Percentiles rank a stretch among this genome's conserved stretches.
phyloP scores from a whole-genome alignment of 495 filamentous ascomycete genomes.

The Hapsidospora chrysogenum region DNA sequence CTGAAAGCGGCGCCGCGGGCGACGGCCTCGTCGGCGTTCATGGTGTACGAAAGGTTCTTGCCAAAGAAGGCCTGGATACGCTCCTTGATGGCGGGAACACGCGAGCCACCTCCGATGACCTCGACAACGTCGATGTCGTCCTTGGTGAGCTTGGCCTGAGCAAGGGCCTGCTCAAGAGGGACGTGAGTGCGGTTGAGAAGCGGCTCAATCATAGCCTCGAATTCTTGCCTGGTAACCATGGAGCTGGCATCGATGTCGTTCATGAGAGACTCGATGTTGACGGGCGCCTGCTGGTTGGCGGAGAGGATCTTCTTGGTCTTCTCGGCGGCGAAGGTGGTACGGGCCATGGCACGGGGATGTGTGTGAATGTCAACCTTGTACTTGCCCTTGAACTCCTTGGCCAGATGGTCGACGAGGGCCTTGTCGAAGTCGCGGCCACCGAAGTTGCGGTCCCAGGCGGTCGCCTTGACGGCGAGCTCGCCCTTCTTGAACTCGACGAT shows the following conservation, averaged over 20 bases:
- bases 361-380: conserved; percentile 80
- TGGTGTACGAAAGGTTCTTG: conserved; percentile 85
- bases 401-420: conserved; percentile 85
- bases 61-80: conserved; percentile 78
- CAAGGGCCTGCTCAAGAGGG: conserved; percentile 78
- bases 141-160: conserved; percentile 71
- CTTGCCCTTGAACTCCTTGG: conserved; percentile 84
- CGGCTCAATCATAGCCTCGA: conserved; percentile 79
- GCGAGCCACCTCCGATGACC: conserved; percentile 87
- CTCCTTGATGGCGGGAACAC: conserved; percentile 86
- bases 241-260: conserved; percentile 84
- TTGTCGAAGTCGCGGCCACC: conserved; percentile 96
- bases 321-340: conserved; percentile 76
- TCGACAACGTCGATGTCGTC: conserved; percentile 93
- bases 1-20: conserved; percentile 94
- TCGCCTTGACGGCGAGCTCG: conserved; percentile 83
- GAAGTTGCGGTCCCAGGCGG: conserved; percentile 90
- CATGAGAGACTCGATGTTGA: conserved; percentile 98
- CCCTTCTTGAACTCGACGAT: conserved; percentile 97
- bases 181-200: conserved; percentile 56
- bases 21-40: conserved; percentile 97
- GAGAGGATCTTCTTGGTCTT: conserved; percentile 99
- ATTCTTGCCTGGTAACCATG: conserved; percentile 84
- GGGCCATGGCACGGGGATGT: conserved; percentile 75
- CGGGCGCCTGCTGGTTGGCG: conserved; percentile 80